These are phyloP conservation scores for Cicer yamashitae DNA, from an alignment of 306 rosid species.

Conservation along the genomic window DNA sequence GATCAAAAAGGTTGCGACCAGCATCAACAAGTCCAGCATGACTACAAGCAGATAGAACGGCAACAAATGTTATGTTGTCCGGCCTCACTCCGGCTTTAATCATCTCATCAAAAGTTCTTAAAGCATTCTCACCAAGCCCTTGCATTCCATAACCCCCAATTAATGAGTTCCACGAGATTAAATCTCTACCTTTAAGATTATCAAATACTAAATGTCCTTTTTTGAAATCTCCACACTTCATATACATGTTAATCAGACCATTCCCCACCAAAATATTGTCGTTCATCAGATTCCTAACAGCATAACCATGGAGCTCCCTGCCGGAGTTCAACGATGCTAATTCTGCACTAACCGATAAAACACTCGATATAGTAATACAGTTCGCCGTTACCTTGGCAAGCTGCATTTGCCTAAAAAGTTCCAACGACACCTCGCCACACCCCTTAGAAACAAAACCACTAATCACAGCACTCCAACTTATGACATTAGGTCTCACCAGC, in stretches of 20 bases:
- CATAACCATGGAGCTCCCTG: conserved; percentile 74
- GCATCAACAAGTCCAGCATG: conserved; percentile 72
- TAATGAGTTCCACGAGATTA: conserved; percentile 83
- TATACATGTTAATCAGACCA: conserved; percentile 80
- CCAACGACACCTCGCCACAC: conserved; percentile 61
- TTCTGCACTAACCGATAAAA: conserved; percentile 78
- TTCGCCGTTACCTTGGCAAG: conserved; percentile 60
- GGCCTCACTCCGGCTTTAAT: conserved; percentile 61
- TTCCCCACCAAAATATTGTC: conserved; percentile 76
- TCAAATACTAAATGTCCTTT: conserved; percentile 67
- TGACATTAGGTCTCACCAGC: conserved; percentile 64
- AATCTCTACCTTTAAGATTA: conserved; percentile 58
- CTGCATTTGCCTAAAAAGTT: conserved; percentile 83
- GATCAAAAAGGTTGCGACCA: conserved; percentile 61
- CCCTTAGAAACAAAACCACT: conserved; percentile 68
- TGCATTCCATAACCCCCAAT: conserved; percentile 85
- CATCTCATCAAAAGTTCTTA: conserved; percentile 64
- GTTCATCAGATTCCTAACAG: conserved; percentile 62
- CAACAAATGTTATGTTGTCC: conserved; percentile 71
- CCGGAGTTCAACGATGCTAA: conserved; percentile 70
- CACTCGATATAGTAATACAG: conserved; percentile 66
- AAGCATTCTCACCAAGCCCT: conserved; percentile 78
- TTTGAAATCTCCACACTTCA: conserved; percentile 75
- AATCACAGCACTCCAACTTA: conserved; percentile 86
- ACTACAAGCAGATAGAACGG: conserved; percentile 84